Evolutionary conservation across 2,329 filamentous ascomycete species (phyloP).

Genomic region (Tolypocladium tropicale): DNA sequence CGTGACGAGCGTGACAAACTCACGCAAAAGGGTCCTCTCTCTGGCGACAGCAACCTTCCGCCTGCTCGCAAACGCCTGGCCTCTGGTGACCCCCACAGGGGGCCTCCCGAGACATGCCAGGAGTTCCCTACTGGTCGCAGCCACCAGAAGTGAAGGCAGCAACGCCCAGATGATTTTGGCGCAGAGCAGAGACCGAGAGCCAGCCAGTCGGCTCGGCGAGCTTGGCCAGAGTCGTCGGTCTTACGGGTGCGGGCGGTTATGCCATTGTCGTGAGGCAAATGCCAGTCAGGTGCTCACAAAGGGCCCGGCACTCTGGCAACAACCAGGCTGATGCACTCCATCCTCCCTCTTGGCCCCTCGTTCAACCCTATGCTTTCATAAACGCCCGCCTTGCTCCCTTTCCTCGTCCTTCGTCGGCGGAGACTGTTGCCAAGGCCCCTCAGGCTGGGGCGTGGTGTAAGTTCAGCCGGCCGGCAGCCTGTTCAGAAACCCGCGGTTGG

Average conservation of each 20-base stretch:
- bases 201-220: slow-evolving; percentile 1
- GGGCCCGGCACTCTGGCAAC: slow-evolving; percentile 1
- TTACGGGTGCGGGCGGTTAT: slow-evolving; percentile 1
- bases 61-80: slow-evolving; percentile 2
- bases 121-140: slow-evolving; percentile 6
- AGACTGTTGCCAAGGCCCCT: not conserved
- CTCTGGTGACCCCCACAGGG: slow-evolving; percentile 4
- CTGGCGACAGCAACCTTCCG: slow-evolving; percentile 4
- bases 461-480: not conserved
- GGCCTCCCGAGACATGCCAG: slow-evolving; percentile 16
- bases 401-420: not conserved
- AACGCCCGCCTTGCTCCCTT: not conserved
- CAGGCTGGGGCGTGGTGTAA: not conserved
- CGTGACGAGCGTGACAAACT: too few species aligned
- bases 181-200: slow-evolving; percentile 2
- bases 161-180: slow-evolving; percentile 1
- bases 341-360: not conserved
- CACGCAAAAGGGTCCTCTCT: too few species aligned
- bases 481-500: not conserved
- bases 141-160: slow-evolving; percentile 1
- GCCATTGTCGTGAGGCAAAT: slow-evolving; percentile 5
- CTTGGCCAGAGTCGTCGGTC: slow-evolving; percentile 10
- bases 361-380: not conserved
- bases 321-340: not conserved
- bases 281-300: not conserved